These are phyloP conservation scores for Lactifluus pinguis DNA, from an alignment of 768 basidiomycete species.

Conservation along the genomic window DNA sequence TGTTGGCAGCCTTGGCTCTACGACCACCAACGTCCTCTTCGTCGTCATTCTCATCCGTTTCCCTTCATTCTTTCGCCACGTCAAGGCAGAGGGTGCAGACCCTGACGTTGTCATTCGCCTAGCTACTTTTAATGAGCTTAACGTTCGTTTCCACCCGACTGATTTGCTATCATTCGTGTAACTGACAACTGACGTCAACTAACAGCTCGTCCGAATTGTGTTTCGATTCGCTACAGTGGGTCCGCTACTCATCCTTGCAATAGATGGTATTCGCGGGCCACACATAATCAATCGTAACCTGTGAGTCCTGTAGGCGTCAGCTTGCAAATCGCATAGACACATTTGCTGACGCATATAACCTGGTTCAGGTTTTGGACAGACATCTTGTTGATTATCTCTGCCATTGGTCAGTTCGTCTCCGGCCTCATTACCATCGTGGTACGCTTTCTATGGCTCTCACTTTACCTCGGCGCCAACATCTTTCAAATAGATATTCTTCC, in stretches of 20 bases:
- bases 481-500: conserved; percentile 58
- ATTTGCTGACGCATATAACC: neutral
- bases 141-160: conserved; percentile 39
- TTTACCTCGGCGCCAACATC: neutral
- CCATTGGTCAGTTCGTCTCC: conserved; percentile 68
- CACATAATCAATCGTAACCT: conserved; percentile 43
- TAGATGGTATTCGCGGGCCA: conserved; percentile 49
- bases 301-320: conserved; percentile 35
- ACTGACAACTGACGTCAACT: neutral
- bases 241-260: conserved; percentile 55
- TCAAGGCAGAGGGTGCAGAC: conserved; percentile 66
- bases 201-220: conserved; percentile 56
- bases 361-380: conserved; percentile 32
- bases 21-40: conserved; percentile 58
- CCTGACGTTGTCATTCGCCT: conserved; percentile 68
- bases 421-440: conserved; percentile 76
- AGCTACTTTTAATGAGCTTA: conserved; percentile 66
- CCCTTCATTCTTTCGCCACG: conserved; percentile 58
- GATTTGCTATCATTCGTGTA: neutral
- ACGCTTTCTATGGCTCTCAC: conserved; percentile 23
- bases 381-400: conserved; percentile 61
- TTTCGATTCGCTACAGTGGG: conserved; percentile 70
- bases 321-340: neutral
- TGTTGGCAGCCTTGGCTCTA: conserved; percentile 56
- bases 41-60: conserved; percentile 65